These are phyloP conservation scores for Diversispora eburnea DNA, from an alignment of 192 early-diverging fungal genomes.

Conservation along the genomic window DNA sequence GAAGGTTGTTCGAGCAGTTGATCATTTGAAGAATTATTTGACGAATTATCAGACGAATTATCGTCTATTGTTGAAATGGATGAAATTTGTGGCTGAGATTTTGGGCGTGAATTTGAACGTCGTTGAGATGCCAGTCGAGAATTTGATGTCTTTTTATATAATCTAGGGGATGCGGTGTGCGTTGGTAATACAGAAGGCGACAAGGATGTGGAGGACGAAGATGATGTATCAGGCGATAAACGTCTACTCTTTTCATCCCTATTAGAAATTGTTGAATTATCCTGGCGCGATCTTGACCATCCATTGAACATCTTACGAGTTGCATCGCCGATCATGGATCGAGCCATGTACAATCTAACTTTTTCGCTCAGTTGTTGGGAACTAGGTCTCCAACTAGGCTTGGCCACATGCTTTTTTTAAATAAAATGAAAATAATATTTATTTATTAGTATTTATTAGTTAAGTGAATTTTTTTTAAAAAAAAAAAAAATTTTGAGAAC, in stretches of 20 bases:
- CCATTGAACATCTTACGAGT: conserved; percentile 13
- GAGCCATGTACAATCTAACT: conserved; percentile 31
- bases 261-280: neutral
- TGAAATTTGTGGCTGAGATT: neutral
- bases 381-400: conserved; percentile 7
- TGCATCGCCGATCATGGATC: conserved; percentile 24
- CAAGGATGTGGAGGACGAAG: conserved; percentile 25
- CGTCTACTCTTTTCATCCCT: conserved; percentile 25
- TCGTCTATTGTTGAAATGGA: neutral
- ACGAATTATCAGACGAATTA: conserved; percentile 8
- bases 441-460: neutral
- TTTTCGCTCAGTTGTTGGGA: conserved; percentile 28
- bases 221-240: conserved; percentile 12
- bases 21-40: neutral
- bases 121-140: conserved; percentile 15
- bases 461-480: neutral
- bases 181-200: conserved; percentile 5
- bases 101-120: conserved; percentile 10
- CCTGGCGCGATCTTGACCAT: conserved; percentile 20
- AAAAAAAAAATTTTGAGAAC: neutral
- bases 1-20: neutral
- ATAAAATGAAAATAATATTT: neutral
- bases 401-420: conserved; percentile 14
- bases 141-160: conserved; percentile 21
- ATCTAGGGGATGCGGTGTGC: conserved; percentile 6